Base-by-base conservation (phyloP, 768 basidiomycete species). In the Postia placenta region DNA sequence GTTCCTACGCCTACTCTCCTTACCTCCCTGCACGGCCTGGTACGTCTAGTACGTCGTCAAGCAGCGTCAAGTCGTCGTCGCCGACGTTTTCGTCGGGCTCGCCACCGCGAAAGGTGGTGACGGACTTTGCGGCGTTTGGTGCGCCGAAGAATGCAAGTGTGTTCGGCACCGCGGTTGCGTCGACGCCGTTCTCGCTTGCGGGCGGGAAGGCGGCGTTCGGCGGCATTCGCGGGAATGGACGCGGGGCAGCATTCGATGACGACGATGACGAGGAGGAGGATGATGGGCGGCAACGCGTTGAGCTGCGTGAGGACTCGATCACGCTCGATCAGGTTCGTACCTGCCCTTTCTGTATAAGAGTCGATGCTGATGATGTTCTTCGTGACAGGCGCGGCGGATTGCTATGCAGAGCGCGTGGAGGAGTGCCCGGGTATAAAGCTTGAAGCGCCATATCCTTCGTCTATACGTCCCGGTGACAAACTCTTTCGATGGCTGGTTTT, bases 381-480 rank as follows among this genome's bases (percentile, higher is more conserved):
- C n/a, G n/a, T 27, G 45, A 17, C 51, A 90, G 86, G 89, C 89
- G 4, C 78, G 81, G 54, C 81, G 89, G 40, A 92, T 92, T 55
- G 81, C 89, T 15, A 78, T 92, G 81, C 90, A 92, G 65, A 92
- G 90, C 55, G 90, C 89, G 37, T 92, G 90, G 89, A 79, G 89
- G 63, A 75, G 84, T 58, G 72, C 76, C 36, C 74, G 81, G 49
- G 76, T 73, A 60, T 85, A 23, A n/a, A 24, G 4, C 12, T 17
- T 22, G 9, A 9, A n/a, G 4, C 27, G 17, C 20, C 19, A 11
- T 9, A 15, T 36, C n/a, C 30, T 7, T 25, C 11, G 22, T 26
- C 26, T 25, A n/a, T 30, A 27, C 28, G 41, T 41, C 35, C 49
- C 11, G 26, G 42, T 43, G 42, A 36, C 49, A 35, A 24, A 22